Conservation (phyloP, 2,329 filamentous ascomycete genomes). For the Ambrosiella cleistominuta region DNA sequence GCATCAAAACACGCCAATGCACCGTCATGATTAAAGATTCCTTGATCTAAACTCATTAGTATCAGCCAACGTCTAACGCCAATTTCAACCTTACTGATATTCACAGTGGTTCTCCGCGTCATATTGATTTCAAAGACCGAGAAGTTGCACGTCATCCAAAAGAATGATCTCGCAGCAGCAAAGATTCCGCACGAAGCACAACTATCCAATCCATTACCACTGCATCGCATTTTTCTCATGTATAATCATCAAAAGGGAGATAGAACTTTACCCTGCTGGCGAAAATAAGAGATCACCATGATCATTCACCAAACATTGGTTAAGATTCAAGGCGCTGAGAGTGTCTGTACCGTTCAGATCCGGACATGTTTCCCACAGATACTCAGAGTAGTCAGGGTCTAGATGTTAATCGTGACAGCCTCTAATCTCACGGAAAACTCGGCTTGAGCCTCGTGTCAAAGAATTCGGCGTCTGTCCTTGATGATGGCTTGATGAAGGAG, state of each 20-base stretch:
- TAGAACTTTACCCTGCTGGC: background rate
- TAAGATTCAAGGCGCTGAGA: background rate
- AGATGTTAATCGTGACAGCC: too few species aligned
- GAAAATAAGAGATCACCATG: background rate
- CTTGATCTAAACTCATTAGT: background rate
- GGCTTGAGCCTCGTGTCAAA: too few species aligned
- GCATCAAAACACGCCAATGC: background rate
- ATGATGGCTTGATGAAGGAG: too few species aligned
- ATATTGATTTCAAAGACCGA: background rate
- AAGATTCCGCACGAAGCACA: background rate
- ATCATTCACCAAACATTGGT: constrained; percentile 5
- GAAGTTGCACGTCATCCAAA: background rate
- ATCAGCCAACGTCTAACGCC: background rate
- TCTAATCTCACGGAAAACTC: too few species aligned
- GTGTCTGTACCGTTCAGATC: too few species aligned
- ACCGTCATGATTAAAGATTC: background rate
- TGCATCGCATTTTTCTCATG: background rate
- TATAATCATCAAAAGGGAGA: background rate
- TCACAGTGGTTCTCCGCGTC: background rate
- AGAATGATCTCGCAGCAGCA: background rate
- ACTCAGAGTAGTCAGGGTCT: too few species aligned
- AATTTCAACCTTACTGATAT: background rate
- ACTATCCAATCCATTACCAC: background rate
- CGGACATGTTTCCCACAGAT: too few species aligned
- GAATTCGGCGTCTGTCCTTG: too few species aligned